A percentile compares a stretch with the other conserved stretches of the same genome.
phyloP scores from a whole-genome alignment of 768 basidiomycete species.

The Tricholoma sp. region DNA sequence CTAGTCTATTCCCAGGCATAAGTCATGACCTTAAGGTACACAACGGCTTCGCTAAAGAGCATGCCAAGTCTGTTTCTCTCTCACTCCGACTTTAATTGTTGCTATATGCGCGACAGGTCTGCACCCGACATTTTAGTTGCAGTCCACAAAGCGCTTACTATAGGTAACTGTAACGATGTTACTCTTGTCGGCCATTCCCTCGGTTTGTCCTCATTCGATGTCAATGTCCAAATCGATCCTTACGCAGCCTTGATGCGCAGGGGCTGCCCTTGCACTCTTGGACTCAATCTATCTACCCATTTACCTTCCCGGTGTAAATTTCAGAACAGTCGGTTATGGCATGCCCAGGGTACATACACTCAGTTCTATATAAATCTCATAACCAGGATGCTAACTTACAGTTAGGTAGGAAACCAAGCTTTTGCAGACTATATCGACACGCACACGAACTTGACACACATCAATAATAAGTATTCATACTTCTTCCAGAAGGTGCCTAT shows the following conservation, averaged over 20 bases:
- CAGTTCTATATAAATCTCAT: slow-evolving; percentile 6
- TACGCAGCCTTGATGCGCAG: slow-evolving; percentile 16
- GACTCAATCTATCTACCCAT: slow-evolving; percentile 51
- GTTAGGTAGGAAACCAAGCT: slow-evolving; percentile 30
- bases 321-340: slow-evolving; percentile 36
- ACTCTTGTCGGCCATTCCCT: slow-evolving; percentile 41
- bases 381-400: neutral
- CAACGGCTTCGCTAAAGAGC: slow-evolving; percentile 41
- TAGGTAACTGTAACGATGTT: slow-evolving; percentile 29
- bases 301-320: slow-evolving; percentile 36
- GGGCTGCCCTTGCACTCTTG: slow-evolving; percentile 37
- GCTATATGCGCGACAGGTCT: slow-evolving; percentile 21
- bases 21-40: slow-evolving; percentile 39
- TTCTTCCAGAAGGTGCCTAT: neutral
- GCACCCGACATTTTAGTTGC: slow-evolving; percentile 38
- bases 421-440: slow-evolving; percentile 23
- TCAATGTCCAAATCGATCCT: slow-evolving; percentile 20
- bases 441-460: slow-evolving; percentile 16
- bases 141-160: slow-evolving; percentile 33
- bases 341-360: slow-evolving; percentile 32
- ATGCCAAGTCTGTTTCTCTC: slow-evolving; percentile 32
- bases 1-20: slow-evolving; percentile 46
- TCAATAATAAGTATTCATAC: slow-evolving; percentile 12
- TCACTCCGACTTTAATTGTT: slow-evolving; percentile 16
- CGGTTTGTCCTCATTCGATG: slow-evolving; percentile 19